Percentiles rank a stretch among this genome's conserved stretches.
Evolutionary conservation across 495 filamentous ascomycete species (phyloP).

Genomic region (Tuber indicum): DNA sequence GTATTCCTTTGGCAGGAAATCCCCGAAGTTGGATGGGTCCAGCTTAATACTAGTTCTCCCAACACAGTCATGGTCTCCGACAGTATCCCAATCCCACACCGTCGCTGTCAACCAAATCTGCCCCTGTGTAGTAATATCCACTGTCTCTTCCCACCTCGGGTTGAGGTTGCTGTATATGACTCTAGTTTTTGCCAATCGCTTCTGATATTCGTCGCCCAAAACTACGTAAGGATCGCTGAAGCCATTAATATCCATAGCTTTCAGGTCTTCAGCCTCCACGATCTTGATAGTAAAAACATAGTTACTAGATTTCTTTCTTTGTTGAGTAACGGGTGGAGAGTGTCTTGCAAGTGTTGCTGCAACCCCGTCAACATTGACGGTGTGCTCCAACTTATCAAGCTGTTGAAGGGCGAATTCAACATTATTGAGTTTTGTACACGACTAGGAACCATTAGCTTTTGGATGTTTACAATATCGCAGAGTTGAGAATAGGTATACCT

Average conservation of each 20-base stretch:
- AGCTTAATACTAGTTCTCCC: conserved; percentile 91
- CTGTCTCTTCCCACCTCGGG: conserved; percentile 93
- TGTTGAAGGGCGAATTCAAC: conserved; percentile 87
- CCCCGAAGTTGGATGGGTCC: conserved; percentile 88
- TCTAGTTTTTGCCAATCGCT: conserved; percentile 89
- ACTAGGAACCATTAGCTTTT: conserved; percentile 51
- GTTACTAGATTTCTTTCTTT: conserved; percentile 51
- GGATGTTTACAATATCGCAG: not conserved
- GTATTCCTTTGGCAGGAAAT: conserved; percentile 85
- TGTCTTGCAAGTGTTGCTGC: conserved; percentile 69
- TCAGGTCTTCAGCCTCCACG: conserved; percentile 96
- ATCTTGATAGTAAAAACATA: conserved; percentile 99
- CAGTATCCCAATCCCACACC: conserved; percentile 96
- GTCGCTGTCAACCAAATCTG: conserved; percentile 92
- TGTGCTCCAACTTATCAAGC: conserved; percentile 79
- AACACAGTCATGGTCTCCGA: conserved; percentile 96
- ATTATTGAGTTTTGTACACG: conserved; percentile 96
- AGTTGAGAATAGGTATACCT: conserved; percentile 53
- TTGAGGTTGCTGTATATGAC: conserved; percentile 88
- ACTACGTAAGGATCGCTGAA: conserved; percentile 96
- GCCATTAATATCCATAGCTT: conserved; percentile 92
- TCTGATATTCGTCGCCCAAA: conserved; percentile 94
- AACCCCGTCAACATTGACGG: conserved; percentile 89
- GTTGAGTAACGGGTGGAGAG: conserved; percentile 47
- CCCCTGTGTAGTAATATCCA: conserved; percentile 90